Base-by-base conservation (phyloP, 768 basidiomycete genomes). In the Arthromyces matolae region DNA sequence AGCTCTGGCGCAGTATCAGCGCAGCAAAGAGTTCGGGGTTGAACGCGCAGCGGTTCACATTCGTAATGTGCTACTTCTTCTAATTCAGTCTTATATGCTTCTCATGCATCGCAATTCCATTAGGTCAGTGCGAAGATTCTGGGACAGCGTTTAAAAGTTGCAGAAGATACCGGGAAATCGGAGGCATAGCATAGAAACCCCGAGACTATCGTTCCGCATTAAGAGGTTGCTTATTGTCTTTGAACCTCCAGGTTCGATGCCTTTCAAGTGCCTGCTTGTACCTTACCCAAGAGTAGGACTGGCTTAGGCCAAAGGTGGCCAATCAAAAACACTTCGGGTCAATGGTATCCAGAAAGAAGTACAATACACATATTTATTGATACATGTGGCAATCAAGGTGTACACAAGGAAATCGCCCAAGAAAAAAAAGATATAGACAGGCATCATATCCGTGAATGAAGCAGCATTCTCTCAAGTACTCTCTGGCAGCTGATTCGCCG, bases 81-180 rank as follows among this genome's bases (percentile, higher is more conserved):
- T 39, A 24, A 38, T 31, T 47, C 37, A 37, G 35, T 18, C 49
- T 28, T 46, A 44, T 46, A 27, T 22, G 40, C 45, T 19, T 37
- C 33, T 37, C 37, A 47, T 38, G 47, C 49, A 53, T 45, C 52
- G 55, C 20, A 31, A 45, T 33, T 54, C 51, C 52, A 56, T 53
- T 59, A 90, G 89, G 83, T 92, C 52, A 79, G 86, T 63, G 88
- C 88, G 51, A 91, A 88, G 66, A 84, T 90, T 50, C 63, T 89
- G 36, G 83, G 83, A 8, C 73, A 82, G 64, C 74, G 71, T 54
- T 63, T 84, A 66, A 75, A 79, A 58, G 76, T 69, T 43, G 69
- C 65, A 44, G 68, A 73, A 54, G 66, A 66, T 37, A 51, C 70
- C 43, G 66, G 63, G 51, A 66, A 70, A 60, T 58, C 65, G 56